These are phyloP conservation scores for Acanthamoeba healyi DNA, from an alignment of 208 protist genomes.

Conservation along the genomic window DNA sequence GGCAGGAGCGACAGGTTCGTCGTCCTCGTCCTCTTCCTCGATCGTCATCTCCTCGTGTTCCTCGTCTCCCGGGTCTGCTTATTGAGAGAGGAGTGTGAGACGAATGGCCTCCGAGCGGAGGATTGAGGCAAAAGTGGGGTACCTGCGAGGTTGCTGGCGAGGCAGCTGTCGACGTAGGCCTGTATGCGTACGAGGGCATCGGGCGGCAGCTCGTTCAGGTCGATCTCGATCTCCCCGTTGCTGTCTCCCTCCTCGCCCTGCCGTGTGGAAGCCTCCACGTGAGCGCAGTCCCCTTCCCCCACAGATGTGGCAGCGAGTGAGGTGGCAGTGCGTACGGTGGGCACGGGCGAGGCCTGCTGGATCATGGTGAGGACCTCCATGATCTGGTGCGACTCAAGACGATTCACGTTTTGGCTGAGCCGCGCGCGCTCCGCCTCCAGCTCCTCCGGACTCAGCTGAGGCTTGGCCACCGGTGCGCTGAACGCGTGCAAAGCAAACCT, in stretches of 20 bases:
- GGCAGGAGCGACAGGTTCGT: too few relatives aligned
- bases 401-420: slow-evolving; percentile 10
- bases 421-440: neutral
- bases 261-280: neutral
- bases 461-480: too few relatives aligned
- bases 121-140: too few relatives aligned
- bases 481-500: too few relatives aligned
- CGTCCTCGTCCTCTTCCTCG: neutral
- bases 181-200: neutral
- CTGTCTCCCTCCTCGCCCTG: slow-evolving; percentile 35
- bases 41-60: neutral
- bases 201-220: slow-evolving; percentile 35
- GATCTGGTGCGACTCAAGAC: neutral
- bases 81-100: too few relatives aligned
- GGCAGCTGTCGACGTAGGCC: slow-evolving; percentile 45
- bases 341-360: neutral
- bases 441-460: neutral
- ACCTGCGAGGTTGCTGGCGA: neutral
- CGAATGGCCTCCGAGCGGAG: too few relatives aligned
- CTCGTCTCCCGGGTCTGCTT: neutral
- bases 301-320: neutral
- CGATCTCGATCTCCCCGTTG: slow-evolving; percentile 44
- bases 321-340: neutral
- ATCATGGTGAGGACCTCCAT: slow-evolving; percentile 47
- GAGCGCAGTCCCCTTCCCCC: too few relatives aligned